Evolutionary conservation across 345 rosid genomes (phyloP).

Genomic region (Syzygium oleosum): DNA sequence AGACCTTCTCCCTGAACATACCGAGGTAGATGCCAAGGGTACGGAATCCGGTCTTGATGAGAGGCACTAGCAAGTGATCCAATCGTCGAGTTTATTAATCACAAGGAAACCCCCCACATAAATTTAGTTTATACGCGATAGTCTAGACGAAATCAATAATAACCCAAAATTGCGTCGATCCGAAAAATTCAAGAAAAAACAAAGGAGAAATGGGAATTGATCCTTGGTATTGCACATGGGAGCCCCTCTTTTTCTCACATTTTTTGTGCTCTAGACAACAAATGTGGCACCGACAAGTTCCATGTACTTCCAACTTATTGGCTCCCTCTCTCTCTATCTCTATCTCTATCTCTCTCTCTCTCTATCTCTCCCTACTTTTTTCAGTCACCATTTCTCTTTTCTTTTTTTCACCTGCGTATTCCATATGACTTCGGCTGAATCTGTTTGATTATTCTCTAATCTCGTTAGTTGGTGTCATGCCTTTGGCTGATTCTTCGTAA

Average conservation of each 20-base stretch:
- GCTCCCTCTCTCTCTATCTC: background rate
- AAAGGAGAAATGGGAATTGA: background rate
- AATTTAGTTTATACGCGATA: background rate
- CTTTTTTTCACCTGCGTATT: background rate
- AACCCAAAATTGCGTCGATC: no score
- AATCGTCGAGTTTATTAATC: background rate
- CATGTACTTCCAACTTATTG: slow-evolving; percentile 4
- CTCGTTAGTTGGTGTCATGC: background rate
- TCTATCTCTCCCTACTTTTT: background rate
- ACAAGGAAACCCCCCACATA: background rate
- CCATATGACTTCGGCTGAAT: slow-evolving; percentile 9
- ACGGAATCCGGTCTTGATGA: background rate
- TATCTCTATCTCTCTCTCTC: background rate
- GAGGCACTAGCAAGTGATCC: background rate
- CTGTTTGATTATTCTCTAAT: background rate
- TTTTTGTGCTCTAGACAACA: background rate
- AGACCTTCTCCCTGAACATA: background rate
- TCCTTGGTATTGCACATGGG: background rate
- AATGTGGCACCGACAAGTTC: slow-evolving; percentile 4
- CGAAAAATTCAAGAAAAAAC: background rate
- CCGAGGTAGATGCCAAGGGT: background rate
- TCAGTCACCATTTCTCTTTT: background rate
- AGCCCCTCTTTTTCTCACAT: background rate
- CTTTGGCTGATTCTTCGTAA: slow-evolving; percentile 58
- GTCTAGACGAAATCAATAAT: background rate